Conservation (phyloP, 768 basidiomycete genomes). For the Russula virescens region DNA sequence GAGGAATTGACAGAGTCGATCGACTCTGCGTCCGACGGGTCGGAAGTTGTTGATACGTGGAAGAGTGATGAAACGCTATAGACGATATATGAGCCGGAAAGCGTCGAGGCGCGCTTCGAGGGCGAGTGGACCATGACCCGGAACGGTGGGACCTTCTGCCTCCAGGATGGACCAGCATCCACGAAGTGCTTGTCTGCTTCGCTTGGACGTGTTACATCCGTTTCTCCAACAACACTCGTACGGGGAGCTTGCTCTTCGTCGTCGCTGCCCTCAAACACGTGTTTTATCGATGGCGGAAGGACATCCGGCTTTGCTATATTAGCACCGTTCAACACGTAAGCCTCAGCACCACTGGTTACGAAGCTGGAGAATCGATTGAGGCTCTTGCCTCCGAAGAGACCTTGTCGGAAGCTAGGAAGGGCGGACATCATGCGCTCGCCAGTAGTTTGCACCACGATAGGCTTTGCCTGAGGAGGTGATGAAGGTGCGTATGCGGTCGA, state of each 20-base stretch:
- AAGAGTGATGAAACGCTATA: conserved; percentile 78
- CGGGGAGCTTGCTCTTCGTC: conserved; percentile 35
- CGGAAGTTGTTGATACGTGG: conserved; percentile 30
- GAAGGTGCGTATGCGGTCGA: conserved; percentile 30
- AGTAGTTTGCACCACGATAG: conserved; percentile 58
- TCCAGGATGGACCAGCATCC: conserved; percentile 68
- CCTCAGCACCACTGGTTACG: conserved; percentile 81
- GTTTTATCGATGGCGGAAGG: conserved; percentile 24
- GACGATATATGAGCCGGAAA: conserved; percentile 67
- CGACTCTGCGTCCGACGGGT: conserved; percentile 23
- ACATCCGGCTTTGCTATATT: conserved; percentile 28
- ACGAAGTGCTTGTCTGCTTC: conserved; percentile 69
- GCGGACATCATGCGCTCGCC: conserved; percentile 49
- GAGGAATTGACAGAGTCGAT: conserved; percentile 27
- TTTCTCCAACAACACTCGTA: conserved; percentile 29
- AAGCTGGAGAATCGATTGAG: conserved; percentile 84
- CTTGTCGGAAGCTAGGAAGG: conserved; percentile 66
- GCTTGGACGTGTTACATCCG: conserved; percentile 15
- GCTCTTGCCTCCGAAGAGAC: conserved; percentile 69
- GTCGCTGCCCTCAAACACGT: conserved; percentile 26
- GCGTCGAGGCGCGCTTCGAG: conserved; percentile 59
- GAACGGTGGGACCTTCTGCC: conserved; percentile 65
- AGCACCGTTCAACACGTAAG: conserved; percentile 69
- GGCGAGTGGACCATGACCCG: conserved; percentile 74
- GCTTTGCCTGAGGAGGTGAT: conserved; percentile 29